Evolutionary conservation across 371 early-diverging fungal genomes (phyloP), one percentile per base, ranked within the genome.

Genomic region (Umbelopsis sp.): DNA sequence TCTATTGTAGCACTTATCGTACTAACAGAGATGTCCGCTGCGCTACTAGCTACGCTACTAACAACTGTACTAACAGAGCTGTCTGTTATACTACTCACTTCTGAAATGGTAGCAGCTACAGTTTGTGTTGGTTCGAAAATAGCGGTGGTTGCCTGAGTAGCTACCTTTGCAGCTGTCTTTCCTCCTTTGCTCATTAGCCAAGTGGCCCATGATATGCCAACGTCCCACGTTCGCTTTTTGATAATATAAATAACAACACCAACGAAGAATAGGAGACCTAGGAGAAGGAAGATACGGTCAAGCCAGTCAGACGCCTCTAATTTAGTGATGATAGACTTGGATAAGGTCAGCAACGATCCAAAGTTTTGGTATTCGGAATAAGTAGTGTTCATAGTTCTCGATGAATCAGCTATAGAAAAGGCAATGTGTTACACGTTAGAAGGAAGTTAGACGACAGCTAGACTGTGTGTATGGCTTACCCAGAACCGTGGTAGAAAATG

Each of bases 291-390:
- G 16, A 93, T 72, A 44, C 91, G 76, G 69, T 93, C 93, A 4
- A 86, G 86, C 89, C 88, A 90, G 64, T 93, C 93, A 24, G 89
- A 86, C 24, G 85, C 81, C 68, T 89, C 88, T n/a, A 93, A 74
- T 68, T 89, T 86, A 22, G 89, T 85, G 46, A 93, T 84, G 29
- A 91, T 71, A 46, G 83, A 78, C 72, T 87, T 87, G 16, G 91
- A 90, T 12, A 87, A 81, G 25, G 80, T 81, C 35, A 91, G 67
- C 9, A 91, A 73, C 0, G 86, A 81, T n/a, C 83, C 80, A 69
- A 89, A 80, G 22, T 86, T 86, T 63, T 80, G 84, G 76, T 91
- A 91, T 77, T 91, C 91, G 18, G 68, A 69, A 53, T 80, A 73
- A 0, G 91, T 89, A 9, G 83, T 66, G 22, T 75, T 69, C 5